These are phyloP conservation scores for Blepharisma japonicum DNA, from an alignment of 73 alveolate genomes.

Conservation along the genomic window DNA sequence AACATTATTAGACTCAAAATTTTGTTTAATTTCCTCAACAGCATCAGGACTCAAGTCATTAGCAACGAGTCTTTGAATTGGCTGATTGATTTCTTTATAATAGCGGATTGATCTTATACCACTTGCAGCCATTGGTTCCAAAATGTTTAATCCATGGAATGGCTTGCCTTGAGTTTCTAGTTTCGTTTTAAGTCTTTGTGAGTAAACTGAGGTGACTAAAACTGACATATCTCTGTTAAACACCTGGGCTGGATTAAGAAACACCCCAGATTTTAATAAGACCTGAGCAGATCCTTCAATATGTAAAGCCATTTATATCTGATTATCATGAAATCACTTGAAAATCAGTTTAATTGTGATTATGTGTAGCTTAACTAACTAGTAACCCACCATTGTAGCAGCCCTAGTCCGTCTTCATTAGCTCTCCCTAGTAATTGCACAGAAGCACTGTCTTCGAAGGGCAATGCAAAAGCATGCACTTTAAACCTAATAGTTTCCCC, in stretches of 20 bases:
- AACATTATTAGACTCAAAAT: conserved; percentile 54
- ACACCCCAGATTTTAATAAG: conserved; percentile 55
- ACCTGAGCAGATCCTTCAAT: conserved; percentile 24
- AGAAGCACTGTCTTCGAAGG: background rate
- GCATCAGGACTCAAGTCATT: conserved; percentile 92
- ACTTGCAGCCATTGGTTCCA: conserved; percentile 92
- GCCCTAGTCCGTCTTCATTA: conserved; percentile 22
- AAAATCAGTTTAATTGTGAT: no score
- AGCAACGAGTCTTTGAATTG: conserved; percentile 58
- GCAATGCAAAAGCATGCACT: conserved; percentile 7
- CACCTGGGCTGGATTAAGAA: conserved; percentile 86
- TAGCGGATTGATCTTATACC: conserved; percentile 88
- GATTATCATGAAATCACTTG: background rate
- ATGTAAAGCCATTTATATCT: conserved; percentile 2
- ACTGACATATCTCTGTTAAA: conserved; percentile 88
- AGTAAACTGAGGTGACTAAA: conserved; percentile 54
- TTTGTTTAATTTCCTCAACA: conserved; percentile 72
- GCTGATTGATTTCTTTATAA: conserved; percentile 66
- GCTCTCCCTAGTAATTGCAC: background rate
- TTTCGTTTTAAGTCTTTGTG: conserved; percentile 49
- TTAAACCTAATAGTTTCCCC: conserved; percentile 13
- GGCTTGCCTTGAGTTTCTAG: conserved; percentile 48
- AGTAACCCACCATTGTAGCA: conserved; percentile 3
- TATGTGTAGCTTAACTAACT: no score
- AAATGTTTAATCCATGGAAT: conserved; percentile 62